These are phyloP conservation scores for Leccinum glutinopallens DNA, from an alignment of 1,284 basidiomycete species.

Conservation along the genomic window DNA sequence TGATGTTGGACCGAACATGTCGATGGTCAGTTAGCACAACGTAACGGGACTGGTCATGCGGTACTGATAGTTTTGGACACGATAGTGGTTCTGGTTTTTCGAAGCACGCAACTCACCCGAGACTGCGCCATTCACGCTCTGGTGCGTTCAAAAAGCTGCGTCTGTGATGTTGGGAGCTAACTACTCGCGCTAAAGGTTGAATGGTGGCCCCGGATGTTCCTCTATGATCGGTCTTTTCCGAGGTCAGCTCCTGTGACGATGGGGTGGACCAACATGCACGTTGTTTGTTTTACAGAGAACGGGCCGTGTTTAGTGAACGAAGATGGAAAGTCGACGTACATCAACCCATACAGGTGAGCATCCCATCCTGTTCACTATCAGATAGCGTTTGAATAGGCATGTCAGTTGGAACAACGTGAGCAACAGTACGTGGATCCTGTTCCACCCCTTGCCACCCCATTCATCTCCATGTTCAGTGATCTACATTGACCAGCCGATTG, in stretches of 20 bases:
- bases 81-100: constrained; percentile 74
- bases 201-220: constrained; percentile 43
- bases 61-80: not conserved
- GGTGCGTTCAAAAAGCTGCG: constrained; percentile 37
- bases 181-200: constrained; percentile 30
- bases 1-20: constrained; percentile 61
- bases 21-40: constrained; percentile 45
- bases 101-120: constrained; percentile 60
- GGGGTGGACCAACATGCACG: not conserved
- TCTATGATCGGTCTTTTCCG: constrained; percentile 49
- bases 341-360: constrained; percentile 35
- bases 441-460: not conserved
- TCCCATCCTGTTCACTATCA: not conserved
- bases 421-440: constrained; percentile 49
- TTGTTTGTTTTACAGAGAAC: constrained; percentile 24
- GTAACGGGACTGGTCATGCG: too few species aligned
- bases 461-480: constrained; percentile 49
- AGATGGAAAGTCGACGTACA: constrained; percentile 27
- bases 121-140: constrained; percentile 66
- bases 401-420: constrained; percentile 68
- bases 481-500: constrained; percentile 77
- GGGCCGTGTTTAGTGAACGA: constrained; percentile 34
- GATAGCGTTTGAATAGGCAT: not conserved
- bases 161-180: not conserved
- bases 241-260: constrained; percentile 23